Conservation (phyloP, 1,284 basidiomycete genomes). For the Rhodotorula sp. region DNA sequence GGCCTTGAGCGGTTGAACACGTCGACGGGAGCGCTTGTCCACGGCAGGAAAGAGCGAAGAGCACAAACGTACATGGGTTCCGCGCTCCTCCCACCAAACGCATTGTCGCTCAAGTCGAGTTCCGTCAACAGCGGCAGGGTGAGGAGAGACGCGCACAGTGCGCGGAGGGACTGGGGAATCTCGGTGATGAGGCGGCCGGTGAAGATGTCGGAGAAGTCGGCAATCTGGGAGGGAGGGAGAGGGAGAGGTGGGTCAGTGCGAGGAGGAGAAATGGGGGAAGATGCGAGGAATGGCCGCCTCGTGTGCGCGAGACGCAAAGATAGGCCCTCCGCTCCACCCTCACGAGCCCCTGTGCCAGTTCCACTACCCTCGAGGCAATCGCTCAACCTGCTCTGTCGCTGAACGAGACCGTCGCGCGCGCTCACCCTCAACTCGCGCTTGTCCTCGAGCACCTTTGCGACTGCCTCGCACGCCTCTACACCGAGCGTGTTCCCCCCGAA, state of each 20-base stretch:
- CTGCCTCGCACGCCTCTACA: slow-evolving; percentile 80
- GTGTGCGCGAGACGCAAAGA: neutral
- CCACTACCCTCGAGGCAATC: neutral
- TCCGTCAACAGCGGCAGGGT: slow-evolving; percentile 77
- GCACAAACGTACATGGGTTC: slow-evolving; percentile 76
- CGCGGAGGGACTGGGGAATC: slow-evolving; percentile 84
- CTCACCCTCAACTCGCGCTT: slow-evolving; percentile 71
- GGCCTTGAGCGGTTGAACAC: neutral
- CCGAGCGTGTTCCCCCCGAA: slow-evolving; percentile 96
- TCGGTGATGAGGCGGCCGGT: slow-evolving; percentile 93
- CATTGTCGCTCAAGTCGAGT: slow-evolving; percentile 92
- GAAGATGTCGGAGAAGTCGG: slow-evolving; percentile 97
- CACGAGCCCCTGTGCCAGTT: no score
- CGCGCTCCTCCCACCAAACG: slow-evolving; percentile 92
- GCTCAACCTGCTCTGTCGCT: neutral
- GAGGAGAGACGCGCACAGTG: slow-evolving; percentile 83
- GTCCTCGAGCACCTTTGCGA: slow-evolving; percentile 75
- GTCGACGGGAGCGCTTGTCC: no score
- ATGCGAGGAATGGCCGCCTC: neutral
- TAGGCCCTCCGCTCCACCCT: neutral
- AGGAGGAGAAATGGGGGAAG: neutral
- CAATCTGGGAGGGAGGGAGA: slow-evolving; percentile 60
- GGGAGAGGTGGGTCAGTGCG: neutral
- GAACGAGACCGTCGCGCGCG: no score
- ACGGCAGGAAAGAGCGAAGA: slow-evolving; percentile 56